These are phyloP conservation scores for Halteria grandinella DNA, from an alignment of 73 alveolate genomes.

Conservation along the genomic window DNA sequence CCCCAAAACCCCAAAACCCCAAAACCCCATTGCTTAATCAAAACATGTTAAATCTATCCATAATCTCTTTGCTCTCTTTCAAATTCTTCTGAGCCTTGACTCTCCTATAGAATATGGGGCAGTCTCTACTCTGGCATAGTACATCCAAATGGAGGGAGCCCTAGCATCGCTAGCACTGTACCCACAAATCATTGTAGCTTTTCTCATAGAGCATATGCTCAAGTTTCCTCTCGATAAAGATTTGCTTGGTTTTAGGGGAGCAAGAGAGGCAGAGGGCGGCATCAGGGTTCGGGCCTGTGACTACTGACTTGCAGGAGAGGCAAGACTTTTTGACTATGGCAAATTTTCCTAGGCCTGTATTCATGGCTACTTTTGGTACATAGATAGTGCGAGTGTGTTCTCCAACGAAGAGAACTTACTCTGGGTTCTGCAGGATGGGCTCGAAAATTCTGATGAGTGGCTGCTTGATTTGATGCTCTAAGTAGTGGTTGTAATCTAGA, in stretches of 20 bases:
- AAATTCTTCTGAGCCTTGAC: constrained; percentile 90
- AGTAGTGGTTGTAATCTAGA: constrained; percentile 96
- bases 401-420: constrained; percentile 89
- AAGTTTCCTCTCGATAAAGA: constrained; percentile 80
- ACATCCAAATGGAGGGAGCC: constrained; percentile 87
- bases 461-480: constrained; percentile 95
- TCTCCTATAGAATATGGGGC: constrained; percentile 97
- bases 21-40: too few species aligned
- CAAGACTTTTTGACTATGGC: constrained; percentile 82
- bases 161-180: constrained; percentile 97
- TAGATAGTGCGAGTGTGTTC: constrained; percentile 93
- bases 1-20: too few species aligned
- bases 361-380: constrained; percentile 71
- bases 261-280: constrained; percentile 86
- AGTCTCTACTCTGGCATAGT: constrained; percentile 94
- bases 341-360: constrained; percentile 84
- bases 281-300: constrained; percentile 47
- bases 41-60: too few species aligned
- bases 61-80: too few species aligned
- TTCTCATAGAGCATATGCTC: constrained; percentile 76
- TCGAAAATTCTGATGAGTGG: constrained; percentile 97
- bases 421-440: constrained; percentile 91
- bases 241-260: constrained; percentile 68
- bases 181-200: constrained; percentile 91
- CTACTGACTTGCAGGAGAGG: constrained; percentile 78